phyloP scores from a whole-genome alignment of 257 asterid genomes.

The Gentiana dahurica region DNA sequence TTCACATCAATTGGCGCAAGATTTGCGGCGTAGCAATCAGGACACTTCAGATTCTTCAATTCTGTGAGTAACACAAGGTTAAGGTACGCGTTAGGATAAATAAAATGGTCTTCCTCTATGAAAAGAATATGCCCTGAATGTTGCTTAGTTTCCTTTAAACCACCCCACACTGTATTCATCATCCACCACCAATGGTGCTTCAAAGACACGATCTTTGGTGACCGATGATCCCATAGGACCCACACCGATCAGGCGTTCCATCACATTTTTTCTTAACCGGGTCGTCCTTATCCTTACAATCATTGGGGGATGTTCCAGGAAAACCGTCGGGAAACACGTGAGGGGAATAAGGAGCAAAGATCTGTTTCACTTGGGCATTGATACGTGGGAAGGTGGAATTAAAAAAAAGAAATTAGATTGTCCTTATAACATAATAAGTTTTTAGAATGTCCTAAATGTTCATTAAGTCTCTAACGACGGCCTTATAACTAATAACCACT shows the following conservation, averaged over 20 bases:
- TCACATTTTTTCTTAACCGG: constrained; percentile 34
- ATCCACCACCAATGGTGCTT: constrained; percentile 99
- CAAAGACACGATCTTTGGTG: constrained; percentile 76
- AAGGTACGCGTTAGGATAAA: constrained; percentile 81
- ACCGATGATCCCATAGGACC: constrained; percentile 43
- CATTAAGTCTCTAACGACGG: no score
- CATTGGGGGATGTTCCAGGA: constrained; percentile 55
- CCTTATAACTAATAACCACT: no score
- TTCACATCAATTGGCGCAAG: constrained; percentile 90
- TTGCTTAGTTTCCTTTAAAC: constrained; percentile 52
- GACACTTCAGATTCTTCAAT: constrained; percentile 65
- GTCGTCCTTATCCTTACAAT: constrained; percentile 68
- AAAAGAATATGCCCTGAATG: constrained; percentile 75
- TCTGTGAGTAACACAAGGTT: constrained; percentile 58
- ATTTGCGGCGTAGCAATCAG: constrained; percentile 83
- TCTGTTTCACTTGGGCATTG: constrained; percentile 55
- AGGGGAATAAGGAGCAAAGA: constrained; percentile 87
- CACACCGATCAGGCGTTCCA: constrained; percentile 85
- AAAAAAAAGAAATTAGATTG: no score
- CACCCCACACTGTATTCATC: constrained; percentile 98
- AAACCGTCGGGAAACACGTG: constrained; percentile 50
- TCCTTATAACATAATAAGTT: no score
- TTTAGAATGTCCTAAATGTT: no score
- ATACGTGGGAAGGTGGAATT: no score
- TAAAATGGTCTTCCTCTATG: constrained; percentile 92